Evolutionary conservation across 768 basidiomycete genomes (phyloP).

Genomic region (Collybiopsis confluens): DNA sequence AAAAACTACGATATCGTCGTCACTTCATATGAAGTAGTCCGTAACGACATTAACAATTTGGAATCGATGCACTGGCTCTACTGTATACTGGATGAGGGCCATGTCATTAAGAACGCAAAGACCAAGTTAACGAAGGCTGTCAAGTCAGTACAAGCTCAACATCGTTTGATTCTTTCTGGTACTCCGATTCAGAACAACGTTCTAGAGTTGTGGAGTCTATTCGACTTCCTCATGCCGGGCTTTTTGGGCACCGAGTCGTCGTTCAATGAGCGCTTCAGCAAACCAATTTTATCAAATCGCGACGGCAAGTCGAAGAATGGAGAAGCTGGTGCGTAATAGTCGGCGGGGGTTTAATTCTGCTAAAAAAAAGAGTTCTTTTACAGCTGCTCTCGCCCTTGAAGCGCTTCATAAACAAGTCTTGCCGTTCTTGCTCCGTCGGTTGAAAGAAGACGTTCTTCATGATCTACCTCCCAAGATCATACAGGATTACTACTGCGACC

Average conservation of each 20-base stretch:
- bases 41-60: conserved; percentile 84
- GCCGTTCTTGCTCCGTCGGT: conserved; percentile 92
- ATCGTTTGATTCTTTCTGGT: conserved; percentile 91
- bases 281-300: conserved; percentile 90
- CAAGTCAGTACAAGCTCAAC: conserved; percentile 84
- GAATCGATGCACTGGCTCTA: conserved; percentile 84
- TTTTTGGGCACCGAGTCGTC: conserved; percentile 94
- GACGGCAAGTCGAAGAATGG: conserved; percentile 93
- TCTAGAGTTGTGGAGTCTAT: conserved; percentile 95
- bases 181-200: conserved; percentile 99
- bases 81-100: conserved; percentile 96
- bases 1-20: conserved; percentile 84
- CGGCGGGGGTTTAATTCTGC: not conserved
- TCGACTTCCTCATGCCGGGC: conserved; percentile 99
- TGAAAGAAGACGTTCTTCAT: conserved; percentile 95
- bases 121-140: conserved; percentile 97
- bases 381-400: conserved; percentile 91
- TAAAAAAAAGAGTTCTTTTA: not conserved
- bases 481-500: conserved; percentile 98
- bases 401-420: conserved; percentile 97
- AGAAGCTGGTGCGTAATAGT: conserved; percentile 73
- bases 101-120: conserved; percentile 98
- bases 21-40: conserved; percentile 95
- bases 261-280: conserved; percentile 94
- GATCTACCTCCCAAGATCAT: conserved; percentile 99